Base-by-base conservation (phyloP, 805 yeast species). In the Saccharomyces jurei region DNA sequence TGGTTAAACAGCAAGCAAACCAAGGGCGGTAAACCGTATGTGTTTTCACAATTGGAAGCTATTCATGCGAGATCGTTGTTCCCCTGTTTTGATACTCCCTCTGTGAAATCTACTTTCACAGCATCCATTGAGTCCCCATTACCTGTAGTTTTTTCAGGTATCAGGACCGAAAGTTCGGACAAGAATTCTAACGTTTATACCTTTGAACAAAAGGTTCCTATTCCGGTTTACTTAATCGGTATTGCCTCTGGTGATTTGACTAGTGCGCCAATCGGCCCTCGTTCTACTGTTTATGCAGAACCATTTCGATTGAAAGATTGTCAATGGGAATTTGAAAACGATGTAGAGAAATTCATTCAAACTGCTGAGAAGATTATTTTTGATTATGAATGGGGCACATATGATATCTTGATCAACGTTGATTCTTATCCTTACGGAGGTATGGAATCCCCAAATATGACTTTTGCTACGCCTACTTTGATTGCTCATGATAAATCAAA, bases 11-110 rank as follows among this genome's bases (percentile, higher is more conserved):
- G 84, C 36, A 81, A 77, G 52, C 87, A 84, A 61, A 86, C 96
- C 8, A 46, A 46, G 30, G 83, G 83, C 50, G 95, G 91, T 17
- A 80, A 83, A 57, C 79, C 78, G 46, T 75, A 76, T 27, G 76
- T 90, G 55, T 90, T 89, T 69, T 88, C 96, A 10, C 97, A 90
- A 71, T 81, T 95, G 66, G 96, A 90, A 73, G 90, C 96, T 41
- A 89, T 87, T 59, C 96, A 90, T 65, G 94, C 96, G 6, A 79
- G 97, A 64, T 81, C 92, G 14, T 76, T 89, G 64, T 84, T 87
- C 73, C 97, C 97, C 8, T 87, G 89, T 63, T 90, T 90, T 66
- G 97, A 90, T 69, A 89, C 97, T 0, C 96, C 97, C 1, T 78
- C 92, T 0, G 78, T 89, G 30, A 90, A 90, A 68, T 78, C 90